Evolutionary conservation across 371 early-diverging fungal species (phyloP).

Genomic region (Mycotypha africana): DNA sequence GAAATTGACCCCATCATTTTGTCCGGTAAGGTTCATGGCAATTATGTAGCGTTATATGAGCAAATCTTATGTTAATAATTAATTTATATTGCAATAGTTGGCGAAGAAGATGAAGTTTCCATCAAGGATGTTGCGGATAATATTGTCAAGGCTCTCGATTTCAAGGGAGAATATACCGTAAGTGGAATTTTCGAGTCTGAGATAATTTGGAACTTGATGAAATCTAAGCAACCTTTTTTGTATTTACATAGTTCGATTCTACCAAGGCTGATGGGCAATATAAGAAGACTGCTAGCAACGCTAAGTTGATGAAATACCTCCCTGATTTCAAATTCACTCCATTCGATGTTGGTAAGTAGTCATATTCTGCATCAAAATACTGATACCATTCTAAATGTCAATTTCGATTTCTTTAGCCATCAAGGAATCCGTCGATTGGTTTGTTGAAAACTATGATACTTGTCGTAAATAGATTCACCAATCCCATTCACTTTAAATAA

Average conservation of each 20-base stretch:
- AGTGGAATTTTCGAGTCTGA: too few relatives aligned
- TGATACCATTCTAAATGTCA: too few relatives aligned
- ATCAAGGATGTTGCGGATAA: constrained; percentile 78
- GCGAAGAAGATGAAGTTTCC: constrained; percentile 77
- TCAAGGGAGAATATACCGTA: constrained; percentile 57
- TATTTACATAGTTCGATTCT: constrained; percentile 65
- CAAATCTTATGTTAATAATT: not conserved
- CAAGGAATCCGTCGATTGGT: constrained; percentile 77
- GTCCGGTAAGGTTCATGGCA: constrained; percentile 58
- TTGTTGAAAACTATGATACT: constrained; percentile 65
- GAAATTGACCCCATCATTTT: constrained; percentile 81
- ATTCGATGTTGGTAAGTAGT: constrained; percentile 59
- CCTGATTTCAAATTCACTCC: constrained; percentile 82
- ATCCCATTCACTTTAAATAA: too few relatives aligned
- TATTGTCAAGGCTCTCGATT: constrained; percentile 68
- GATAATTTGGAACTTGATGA: too few relatives aligned
- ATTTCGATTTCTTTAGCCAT: too few relatives aligned
- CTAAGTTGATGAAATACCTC: constrained; percentile 66
- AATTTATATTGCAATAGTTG: constrained; percentile 37
- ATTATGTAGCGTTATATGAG: not conserved
- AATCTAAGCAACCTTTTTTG: not conserved
- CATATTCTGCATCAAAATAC: too few relatives aligned
- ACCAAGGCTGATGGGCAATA: constrained; percentile 80
- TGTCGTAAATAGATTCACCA: constrained; percentile 55
- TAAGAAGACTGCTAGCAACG: constrained; percentile 85